Conservation (phyloP, 225 moss, liverwort and hornwort species). For the Polytrichum formosum region DNA sequence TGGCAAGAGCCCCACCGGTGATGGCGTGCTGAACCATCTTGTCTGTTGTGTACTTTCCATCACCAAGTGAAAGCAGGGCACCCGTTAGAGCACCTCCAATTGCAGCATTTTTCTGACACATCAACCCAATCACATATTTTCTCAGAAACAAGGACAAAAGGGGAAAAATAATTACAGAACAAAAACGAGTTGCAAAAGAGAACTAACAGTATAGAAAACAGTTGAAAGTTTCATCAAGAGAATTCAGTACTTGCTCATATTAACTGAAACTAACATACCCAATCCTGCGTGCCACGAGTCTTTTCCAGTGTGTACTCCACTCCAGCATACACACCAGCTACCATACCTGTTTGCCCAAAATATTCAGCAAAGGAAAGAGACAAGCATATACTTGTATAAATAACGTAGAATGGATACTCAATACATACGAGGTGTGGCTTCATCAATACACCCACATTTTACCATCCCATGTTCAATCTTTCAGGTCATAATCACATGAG, state of each 20-base stretch:
- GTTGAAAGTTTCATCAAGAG: too few relatives aligned
- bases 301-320: slow-evolving; percentile 5
- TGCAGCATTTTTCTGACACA: slow-evolving; percentile 52
- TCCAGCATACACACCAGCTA: slow-evolving; percentile 10
- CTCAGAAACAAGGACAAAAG: too few relatives aligned
- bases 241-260: too few relatives aligned
- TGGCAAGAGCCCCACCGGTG: slow-evolving; percentile 46
- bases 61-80: slow-evolving; percentile 40
- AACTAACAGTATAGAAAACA: not conserved
- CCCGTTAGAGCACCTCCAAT: slow-evolving; percentile 57
- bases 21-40: slow-evolving; percentile 44
- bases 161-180: too few relatives aligned
- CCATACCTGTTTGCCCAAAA: not conserved
- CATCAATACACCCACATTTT: too few relatives aligned
- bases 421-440: too few relatives aligned
- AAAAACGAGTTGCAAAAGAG: too few relatives aligned
- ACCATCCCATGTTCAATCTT: too few relatives aligned
- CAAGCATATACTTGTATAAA: not conserved
- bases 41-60: slow-evolving; percentile 33
- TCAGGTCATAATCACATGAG: too few relatives aligned
- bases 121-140: too few relatives aligned
- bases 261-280: slow-evolving; percentile 2
- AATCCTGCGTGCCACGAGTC: slow-evolving; percentile 4
- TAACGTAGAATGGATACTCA: too few relatives aligned
- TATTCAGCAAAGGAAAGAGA: not conserved